phyloP scores from a whole-genome alignment of 306 rosid genomes.

The Lupinus albus region DNA sequence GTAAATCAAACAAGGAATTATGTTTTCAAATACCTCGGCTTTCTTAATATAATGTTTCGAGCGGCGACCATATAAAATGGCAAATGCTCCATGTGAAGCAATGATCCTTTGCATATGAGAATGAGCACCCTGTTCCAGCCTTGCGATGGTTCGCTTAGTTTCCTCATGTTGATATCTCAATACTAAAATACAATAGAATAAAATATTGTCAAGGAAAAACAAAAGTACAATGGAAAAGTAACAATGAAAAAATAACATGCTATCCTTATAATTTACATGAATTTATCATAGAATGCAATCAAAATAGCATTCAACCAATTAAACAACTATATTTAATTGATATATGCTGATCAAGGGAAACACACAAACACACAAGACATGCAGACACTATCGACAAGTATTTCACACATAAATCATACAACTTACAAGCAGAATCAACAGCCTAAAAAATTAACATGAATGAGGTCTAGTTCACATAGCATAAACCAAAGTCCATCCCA shows the following conservation, averaged over 20 bases:
- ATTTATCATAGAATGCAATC: not conserved
- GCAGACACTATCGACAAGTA: too few relatives aligned
- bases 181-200: constrained; percentile 53
- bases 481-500: constrained; percentile 9
- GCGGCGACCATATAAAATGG: constrained; percentile 71
- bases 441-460: not conserved
- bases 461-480: constrained; percentile 11
- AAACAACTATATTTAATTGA: not conserved
- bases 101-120: constrained; percentile 76
- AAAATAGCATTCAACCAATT: constrained; percentile 3
- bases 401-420: too few relatives aligned
- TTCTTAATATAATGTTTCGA: constrained; percentile 84
- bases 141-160: constrained; percentile 67
- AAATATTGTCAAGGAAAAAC: constrained; percentile 30
- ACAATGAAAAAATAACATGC: constrained; percentile 10
- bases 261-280: not conserved
- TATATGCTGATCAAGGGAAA: constrained; percentile 25
- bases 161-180: constrained; percentile 67
- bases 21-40: constrained; percentile 66
- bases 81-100: constrained; percentile 87
- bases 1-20: constrained; percentile 18
- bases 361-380: constrained; percentile 15
- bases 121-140: constrained; percentile 87
- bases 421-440: too few relatives aligned
- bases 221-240: not conserved